These are phyloP conservation scores for Pichia phayaonensis DNA, from an alignment of 805 yeast species.

Conservation along the genomic window DNA sequence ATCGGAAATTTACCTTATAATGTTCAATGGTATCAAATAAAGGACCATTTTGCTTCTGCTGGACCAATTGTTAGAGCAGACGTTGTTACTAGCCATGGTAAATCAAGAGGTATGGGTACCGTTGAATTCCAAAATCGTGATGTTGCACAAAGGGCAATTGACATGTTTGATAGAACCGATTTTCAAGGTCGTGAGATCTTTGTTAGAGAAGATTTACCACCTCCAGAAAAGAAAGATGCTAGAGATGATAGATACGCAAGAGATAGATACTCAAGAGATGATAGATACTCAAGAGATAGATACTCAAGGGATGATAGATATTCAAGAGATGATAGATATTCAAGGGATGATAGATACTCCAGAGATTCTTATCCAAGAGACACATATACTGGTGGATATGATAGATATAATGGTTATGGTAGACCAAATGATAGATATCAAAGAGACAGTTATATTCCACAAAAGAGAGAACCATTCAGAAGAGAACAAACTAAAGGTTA, in stretches of 20 bases:
- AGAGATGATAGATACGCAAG: conserved; percentile 13
- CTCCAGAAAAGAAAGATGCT: conserved; percentile 40
- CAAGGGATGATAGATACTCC: conserved; percentile 1
- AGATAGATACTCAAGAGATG: conserved; percentile 13
- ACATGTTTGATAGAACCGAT: conserved; percentile 54
- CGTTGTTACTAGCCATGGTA: conserved; percentile 69
- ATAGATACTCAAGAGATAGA: conserved; percentile 5
- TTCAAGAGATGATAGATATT: conserved; percentile 14
- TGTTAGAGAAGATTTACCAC: conserved; percentile 88
- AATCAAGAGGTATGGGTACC: conserved; percentile 85
- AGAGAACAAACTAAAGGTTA: conserved; percentile 24
- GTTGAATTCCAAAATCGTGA: conserved; percentile 67
- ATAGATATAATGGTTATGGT: conserved; percentile 2
- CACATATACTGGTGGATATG: conserved; percentile 4
- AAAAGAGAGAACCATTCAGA: conserved; percentile 14
- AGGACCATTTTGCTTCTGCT: conserved; percentile 48
- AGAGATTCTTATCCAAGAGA: conserved; percentile 2
- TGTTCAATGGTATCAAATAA: conserved; percentile 50
- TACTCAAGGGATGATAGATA: conserved; percentile 16
- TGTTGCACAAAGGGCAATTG: conserved; percentile 67
- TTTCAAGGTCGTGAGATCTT: conserved; percentile 72
- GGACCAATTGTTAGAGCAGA: conserved; percentile 77
- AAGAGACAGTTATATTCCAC: conserved; percentile 8
- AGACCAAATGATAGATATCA: conserved; percentile 2
- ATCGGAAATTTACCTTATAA: conserved; percentile 69